A percentile compares a stretch with the other conserved stretches of the same genome.
These are phyloP conservation scores for Leccinum longicurvipes DNA, from an alignment of 768 basidiomycete genomes.

Conservation along the genomic window DNA sequence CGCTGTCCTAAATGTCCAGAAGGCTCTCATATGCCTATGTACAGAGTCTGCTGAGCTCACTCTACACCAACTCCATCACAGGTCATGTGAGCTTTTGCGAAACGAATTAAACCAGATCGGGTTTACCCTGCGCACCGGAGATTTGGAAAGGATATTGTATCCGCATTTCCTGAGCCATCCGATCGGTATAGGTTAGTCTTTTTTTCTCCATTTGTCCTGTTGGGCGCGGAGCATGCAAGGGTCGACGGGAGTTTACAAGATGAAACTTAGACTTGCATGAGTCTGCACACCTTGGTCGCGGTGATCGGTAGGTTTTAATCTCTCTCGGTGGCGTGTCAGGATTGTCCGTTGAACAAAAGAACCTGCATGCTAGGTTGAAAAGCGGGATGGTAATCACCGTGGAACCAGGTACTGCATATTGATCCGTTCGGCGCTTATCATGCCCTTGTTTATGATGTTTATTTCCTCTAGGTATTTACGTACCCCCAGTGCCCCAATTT, in stretches of 20 bases:
- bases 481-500: slow-evolving; percentile 74
- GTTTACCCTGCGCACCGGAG: slow-evolving; percentile 41
- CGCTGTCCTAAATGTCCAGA: slow-evolving; percentile 72
- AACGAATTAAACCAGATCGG: slow-evolving; percentile 69
- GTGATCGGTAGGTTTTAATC: slow-evolving; percentile 42
- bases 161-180: slow-evolving; percentile 93
- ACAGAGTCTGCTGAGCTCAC: slow-evolving; percentile 53
- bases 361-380: slow-evolving; percentile 48
- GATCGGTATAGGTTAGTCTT: slow-evolving; percentile 74
- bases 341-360: slow-evolving; percentile 6
- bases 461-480: slow-evolving; percentile 65
- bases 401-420: slow-evolving; percentile 61
- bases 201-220: neutral
- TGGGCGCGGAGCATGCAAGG: neutral
- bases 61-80: slow-evolving; percentile 74
- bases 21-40: slow-evolving; percentile 60
- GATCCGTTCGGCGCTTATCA: slow-evolving; percentile 7
- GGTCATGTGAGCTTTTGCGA: slow-evolving; percentile 63
- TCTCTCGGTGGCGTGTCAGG: neutral
- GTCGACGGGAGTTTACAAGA: slow-evolving; percentile 9
- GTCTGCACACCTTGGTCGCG: slow-evolving; percentile 58
- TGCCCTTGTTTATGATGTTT: slow-evolving; percentile 2
- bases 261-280: slow-evolving; percentile 78
- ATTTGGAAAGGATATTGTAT: slow-evolving; percentile 73
- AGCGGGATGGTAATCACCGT: slow-evolving; percentile 91